Evolutionary conservation across 306 rosid genomes (phyloP).

Genomic region (Vicia villosa): DNA sequence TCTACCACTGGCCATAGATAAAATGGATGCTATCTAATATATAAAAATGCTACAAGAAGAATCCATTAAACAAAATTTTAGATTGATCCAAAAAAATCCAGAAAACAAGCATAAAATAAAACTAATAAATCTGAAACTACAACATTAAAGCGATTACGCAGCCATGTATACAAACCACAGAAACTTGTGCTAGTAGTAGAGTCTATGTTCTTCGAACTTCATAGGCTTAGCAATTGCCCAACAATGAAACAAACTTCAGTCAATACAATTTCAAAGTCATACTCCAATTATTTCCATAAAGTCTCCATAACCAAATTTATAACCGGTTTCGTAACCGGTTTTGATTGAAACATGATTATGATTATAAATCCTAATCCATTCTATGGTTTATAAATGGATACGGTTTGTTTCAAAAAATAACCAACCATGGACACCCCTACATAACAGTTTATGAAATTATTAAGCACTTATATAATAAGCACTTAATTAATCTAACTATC

Average conservation of each 20-base stretch:
- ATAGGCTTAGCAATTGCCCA: not conserved
- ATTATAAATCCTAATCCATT: too few relatives aligned
- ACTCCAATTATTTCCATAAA: not conserved
- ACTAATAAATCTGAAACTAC: conserved; percentile 2
- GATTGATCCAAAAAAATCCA: not conserved
- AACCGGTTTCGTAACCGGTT: too few relatives aligned
- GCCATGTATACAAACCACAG: not conserved
- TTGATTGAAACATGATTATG: too few relatives aligned
- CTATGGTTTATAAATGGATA: too few relatives aligned
- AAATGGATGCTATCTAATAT: not conserved
- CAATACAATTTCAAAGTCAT: not conserved
- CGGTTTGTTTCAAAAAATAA: too few relatives aligned
- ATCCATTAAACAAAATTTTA: not conserved
- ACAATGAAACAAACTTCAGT: conserved; percentile 1
- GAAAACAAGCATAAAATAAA: not conserved
- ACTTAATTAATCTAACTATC: not conserved
- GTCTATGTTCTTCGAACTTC: not conserved
- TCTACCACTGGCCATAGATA: not conserved
- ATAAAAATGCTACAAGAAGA: conserved; percentile 1
- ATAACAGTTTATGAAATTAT: not conserved
- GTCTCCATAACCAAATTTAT: not conserved
- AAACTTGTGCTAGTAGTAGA: not conserved
- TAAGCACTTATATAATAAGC: not conserved
- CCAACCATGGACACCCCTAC: too few relatives aligned
- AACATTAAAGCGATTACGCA: not conserved